A percentile compares a stretch with the other conserved stretches of the same genome.
phyloP scores from a whole-genome alignment of 371 early-diverging fungal genomes.

The Dichotomocladium elegans region DNA sequence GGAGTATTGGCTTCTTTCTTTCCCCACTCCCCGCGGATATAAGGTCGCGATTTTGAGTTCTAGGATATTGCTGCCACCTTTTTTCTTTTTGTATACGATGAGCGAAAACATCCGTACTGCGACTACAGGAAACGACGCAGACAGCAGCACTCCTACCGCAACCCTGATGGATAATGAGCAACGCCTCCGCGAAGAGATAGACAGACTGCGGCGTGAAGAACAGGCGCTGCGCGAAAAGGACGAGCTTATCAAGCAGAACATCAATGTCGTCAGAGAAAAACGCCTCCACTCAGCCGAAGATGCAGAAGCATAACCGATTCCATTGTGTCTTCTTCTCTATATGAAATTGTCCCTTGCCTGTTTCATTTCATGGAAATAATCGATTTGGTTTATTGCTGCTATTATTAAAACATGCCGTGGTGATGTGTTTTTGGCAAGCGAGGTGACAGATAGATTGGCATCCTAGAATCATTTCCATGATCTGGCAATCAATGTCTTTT shows the following conservation, averaged over 20 bases:
- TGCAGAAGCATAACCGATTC: neutral
- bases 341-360: neutral
- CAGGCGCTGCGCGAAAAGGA: conserved; percentile 43
- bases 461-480: no score
- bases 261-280: conserved; percentile 40
- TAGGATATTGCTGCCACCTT: no score
- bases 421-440: neutral
- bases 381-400: neutral
- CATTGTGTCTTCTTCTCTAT: conserved; percentile 1
- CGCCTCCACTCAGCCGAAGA: conserved; percentile 3
- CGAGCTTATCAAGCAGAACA: conserved; percentile 39
- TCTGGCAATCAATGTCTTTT: no score
- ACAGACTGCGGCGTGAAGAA: conserved; percentile 35
- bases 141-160: no score
- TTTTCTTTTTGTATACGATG: no score
- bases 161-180: conserved; percentile 24
- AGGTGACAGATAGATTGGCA: neutral
- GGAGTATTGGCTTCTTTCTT: no score
- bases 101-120: no score
- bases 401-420: neutral
- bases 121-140: no score
- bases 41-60: no score
- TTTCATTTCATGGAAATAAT: neutral
- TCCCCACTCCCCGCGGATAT: no score
- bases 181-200: conserved; percentile 43